Evolutionary conservation across 176 grass and related monocot genomes (phyloP), one percentile per base, ranked within the genome.

Genomic region (Aegilops umbellulata): DNA sequence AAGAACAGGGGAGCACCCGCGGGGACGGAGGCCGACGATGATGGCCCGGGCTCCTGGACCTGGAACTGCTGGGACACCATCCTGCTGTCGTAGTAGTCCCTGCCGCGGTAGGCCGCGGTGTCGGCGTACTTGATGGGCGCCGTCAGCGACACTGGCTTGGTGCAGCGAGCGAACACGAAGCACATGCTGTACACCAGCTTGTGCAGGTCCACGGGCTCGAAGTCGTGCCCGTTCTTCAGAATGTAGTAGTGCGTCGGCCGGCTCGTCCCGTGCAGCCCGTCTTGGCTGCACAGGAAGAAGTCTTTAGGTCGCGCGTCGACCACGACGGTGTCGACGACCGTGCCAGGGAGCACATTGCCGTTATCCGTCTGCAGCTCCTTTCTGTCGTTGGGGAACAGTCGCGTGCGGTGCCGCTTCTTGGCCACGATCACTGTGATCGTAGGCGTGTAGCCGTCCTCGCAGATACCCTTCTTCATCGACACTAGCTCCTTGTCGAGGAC

Each of bases 231-330:
- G 60, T 94, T 79, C 31, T 23, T 10, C 30, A 94, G 80, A 60
- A 46, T 77, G 63, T 94, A 91, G 79, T 94, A 94, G 76, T 94
- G 92, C 3, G 89, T 86, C 30, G 89, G 92, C 41, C 84, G 87
- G 83, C 92, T 94, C 11, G 92, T 91, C 49, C 92, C 92, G 1
- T 66, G 23, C 12, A 86, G 41, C 60, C 89, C 92, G 30, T 88
- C 70, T 77, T 94, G 92, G 83, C 92, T 91, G 83, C 89, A 89
- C 8, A 94, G 76, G 83, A 86, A 94, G 92, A 94, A 94, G 86
- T 94, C n/a, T n/a, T n/a, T n/a, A n/a, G n/a, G n/a, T n/a, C n/a
- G n/a, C n/a, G n/a, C n/a, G n/a, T 91, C 92, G 4, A 94, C 83
- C 67, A 91, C 87, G 3, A 16, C 55, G 0, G 83, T 86, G 89